A percentile compares a stretch with the other conserved stretches of the same genome.
These are phyloP conservation scores for Yamadazyma olivae DNA, from an alignment of 805 yeast genomes.

Conservation along the genomic window DNA sequence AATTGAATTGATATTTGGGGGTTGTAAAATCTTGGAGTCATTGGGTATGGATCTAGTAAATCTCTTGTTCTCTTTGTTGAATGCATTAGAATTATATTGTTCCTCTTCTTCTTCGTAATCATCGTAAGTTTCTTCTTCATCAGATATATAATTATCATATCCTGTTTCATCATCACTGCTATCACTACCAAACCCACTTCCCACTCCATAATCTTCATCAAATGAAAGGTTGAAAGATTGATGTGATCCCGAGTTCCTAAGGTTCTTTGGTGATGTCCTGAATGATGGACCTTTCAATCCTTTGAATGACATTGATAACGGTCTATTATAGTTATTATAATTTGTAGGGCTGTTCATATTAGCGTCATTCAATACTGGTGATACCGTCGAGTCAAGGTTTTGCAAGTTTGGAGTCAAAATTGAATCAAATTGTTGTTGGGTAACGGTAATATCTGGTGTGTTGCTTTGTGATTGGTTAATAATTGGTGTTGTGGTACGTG, in stretches of 20 bases:
- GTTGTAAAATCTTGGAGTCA: slow-evolving; percentile 3
- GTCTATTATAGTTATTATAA: slow-evolving; percentile 19
- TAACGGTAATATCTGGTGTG: slow-evolving; percentile 8
- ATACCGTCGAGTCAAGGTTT: too few species aligned
- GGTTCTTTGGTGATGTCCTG: slow-evolving; percentile 22
- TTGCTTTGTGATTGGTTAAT: not conserved
- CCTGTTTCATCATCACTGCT: slow-evolving; percentile 8
- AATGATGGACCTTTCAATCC: slow-evolving; percentile 62
- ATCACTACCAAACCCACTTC: slow-evolving; percentile 37
- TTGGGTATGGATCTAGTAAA: slow-evolving; percentile 4
- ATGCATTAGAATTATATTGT: not conserved
- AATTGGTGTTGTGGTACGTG: slow-evolving; percentile 1
- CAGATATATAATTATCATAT: slow-evolving; percentile 6
- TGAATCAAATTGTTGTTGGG: slow-evolving; percentile 6
- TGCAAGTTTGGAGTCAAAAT: not conserved
- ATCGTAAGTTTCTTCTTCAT: slow-evolving; percentile 4
- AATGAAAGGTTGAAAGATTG: slow-evolving; percentile 40
- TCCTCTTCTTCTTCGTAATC: slow-evolving; percentile 3
- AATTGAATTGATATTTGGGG: slow-evolving; percentile 1
- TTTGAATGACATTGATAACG: slow-evolving; percentile 54
- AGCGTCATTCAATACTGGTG: slow-evolving; percentile 6
- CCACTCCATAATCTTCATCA: slow-evolving; percentile 28
- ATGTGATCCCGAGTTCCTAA: slow-evolving; percentile 36
- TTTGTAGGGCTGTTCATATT: slow-evolving; percentile 2
- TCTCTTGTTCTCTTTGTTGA: slow-evolving; percentile 3